phyloP scores from a whole-genome alignment of 1,284 basidiomycete species.

The Grifola frondosa region DNA sequence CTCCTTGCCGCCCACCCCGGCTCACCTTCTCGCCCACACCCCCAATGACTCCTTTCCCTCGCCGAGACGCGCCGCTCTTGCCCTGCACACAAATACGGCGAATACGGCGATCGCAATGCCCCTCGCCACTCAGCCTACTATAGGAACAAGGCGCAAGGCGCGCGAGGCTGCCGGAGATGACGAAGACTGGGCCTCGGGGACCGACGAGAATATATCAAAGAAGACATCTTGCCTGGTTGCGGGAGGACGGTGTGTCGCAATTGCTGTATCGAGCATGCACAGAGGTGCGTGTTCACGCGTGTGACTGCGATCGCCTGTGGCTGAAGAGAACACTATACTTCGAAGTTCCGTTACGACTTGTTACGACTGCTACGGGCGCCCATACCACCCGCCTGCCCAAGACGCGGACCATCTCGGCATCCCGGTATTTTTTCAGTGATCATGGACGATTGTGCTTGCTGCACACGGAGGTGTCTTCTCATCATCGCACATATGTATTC shows the following conservation, averaged over 20 bases:
- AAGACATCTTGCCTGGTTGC: conserved; percentile 26
- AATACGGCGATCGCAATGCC: neutral
- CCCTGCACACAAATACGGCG: conserved; percentile 12
- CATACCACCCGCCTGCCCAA: neutral
- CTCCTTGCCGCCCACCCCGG: conserved; percentile 27
- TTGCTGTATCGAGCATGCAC: conserved; percentile 32
- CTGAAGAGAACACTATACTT: conserved; percentile 18
- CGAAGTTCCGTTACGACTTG: conserved; percentile 27
- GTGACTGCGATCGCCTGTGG: neutral
- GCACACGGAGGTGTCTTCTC: too few relatives aligned
- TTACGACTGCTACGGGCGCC: conserved; percentile 18
- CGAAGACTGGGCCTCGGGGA: conserved; percentile 7
- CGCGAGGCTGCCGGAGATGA: conserved; percentile 18
- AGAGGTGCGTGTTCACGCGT: conserved; percentile 25
- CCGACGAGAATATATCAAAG: conserved; percentile 5
- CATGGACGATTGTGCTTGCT: too few relatives aligned
- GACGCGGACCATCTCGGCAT: too few relatives aligned
- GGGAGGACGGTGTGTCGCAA: conserved; percentile 32
- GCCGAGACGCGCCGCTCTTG: conserved; percentile 14
- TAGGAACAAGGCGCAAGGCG: conserved; percentile 16
- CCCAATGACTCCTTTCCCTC: conserved; percentile 15
- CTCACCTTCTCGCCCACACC: conserved; percentile 26
- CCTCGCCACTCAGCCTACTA: conserved; percentile 2
- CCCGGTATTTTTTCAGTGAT: too few relatives aligned
- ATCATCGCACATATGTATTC: too few relatives aligned